Conservation (phyloP, 441 rosid genomes). For the California macrophylla region DNA sequence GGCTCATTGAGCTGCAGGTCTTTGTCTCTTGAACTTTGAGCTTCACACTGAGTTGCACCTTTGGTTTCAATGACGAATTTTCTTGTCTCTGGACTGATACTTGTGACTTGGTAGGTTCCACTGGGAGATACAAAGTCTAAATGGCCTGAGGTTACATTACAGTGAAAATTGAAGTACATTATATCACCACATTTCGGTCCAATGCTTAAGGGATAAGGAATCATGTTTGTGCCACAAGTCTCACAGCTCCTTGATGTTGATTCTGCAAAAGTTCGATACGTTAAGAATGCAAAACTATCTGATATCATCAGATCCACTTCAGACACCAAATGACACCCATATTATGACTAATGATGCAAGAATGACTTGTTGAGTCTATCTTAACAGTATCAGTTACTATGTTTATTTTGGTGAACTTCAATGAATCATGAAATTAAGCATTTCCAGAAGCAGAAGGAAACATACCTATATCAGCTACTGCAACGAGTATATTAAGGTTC, state of each 20-base stretch:
- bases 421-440: conserved; percentile 7
- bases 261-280: conserved; percentile 29
- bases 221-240: conserved; percentile 39
- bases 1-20: conserved; percentile 26
- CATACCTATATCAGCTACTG: conserved; percentile 39
- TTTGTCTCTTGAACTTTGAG: conserved; percentile 15
- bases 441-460: not conserved
- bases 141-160: conserved; percentile 39
- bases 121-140: conserved; percentile 29
- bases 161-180: conserved; percentile 35
- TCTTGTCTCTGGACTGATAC: conserved; percentile 26
- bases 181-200: conserved; percentile 50
- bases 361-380: not conserved
- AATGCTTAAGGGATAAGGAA: conserved; percentile 63
- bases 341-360: not conserved
- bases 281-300: not conserved
- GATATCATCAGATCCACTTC: not conserved
- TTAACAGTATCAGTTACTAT: not conserved
- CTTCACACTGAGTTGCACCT: conserved; percentile 25
- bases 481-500: conserved; percentile 32
- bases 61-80: conserved; percentile 31
- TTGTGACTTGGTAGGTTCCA: conserved; percentile 34
- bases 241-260: conserved; percentile 33
- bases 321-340: not conserved
- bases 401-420: not conserved